Conservation (phyloP, 2,329 filamentous ascomycete species). For the Pezicula neosporulosa region DNA sequence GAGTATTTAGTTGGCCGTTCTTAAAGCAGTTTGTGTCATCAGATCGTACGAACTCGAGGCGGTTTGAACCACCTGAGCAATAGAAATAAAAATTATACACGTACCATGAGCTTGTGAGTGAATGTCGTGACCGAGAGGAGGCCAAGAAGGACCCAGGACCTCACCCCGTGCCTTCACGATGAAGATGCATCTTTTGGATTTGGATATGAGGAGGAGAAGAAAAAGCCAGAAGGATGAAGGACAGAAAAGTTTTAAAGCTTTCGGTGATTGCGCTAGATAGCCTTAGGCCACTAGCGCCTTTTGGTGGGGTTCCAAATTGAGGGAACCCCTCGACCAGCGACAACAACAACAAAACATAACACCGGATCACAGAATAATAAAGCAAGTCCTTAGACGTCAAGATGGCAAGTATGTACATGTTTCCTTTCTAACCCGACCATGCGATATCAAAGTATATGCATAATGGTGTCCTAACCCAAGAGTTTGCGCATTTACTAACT, state of each 20-base stretch:
- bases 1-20: slow-evolving; percentile 63
- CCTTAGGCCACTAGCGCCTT: not conserved
- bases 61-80: slow-evolving; percentile 7
- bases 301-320: no score
- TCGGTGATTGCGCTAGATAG: not conserved
- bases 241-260: slow-evolving; percentile 1
- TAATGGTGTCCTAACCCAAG: not conserved
- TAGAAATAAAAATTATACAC: slow-evolving; percentile 9
- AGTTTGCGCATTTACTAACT: slow-evolving; percentile 15
- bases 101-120: slow-evolving; percentile 7
- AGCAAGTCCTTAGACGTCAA: slow-evolving; percentile 12
- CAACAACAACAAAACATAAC: not conserved
- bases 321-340: not conserved
- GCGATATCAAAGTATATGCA: not conserved
- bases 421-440: not conserved
- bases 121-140: not conserved
- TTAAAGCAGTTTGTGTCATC: slow-evolving; percentile 57
- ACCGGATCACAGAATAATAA: not conserved
- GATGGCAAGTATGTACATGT: slow-evolving; percentile 26
- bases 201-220: not conserved
- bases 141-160: not conserved
- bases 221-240: slow-evolving; percentile 1
- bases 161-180: not conserved
- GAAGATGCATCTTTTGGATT: not conserved
- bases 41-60: slow-evolving; percentile 27